Conservation (phyloP, 2,329 filamentous ascomycete genomes). For the Thelonectria rubi region DNA sequence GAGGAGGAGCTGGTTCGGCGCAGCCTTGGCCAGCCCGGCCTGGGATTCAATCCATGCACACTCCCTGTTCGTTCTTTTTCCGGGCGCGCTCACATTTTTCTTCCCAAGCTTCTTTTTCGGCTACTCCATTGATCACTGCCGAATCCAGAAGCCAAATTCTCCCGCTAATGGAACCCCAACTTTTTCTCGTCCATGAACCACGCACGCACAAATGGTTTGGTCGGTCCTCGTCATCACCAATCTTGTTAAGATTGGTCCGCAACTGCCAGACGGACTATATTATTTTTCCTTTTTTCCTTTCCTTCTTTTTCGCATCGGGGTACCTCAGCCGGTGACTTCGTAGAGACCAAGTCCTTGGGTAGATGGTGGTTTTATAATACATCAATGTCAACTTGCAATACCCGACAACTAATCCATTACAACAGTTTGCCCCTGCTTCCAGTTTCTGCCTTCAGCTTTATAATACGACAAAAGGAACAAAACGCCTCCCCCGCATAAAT, state of each 20-base stretch:
- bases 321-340: background rate
- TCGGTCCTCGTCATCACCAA: background rate
- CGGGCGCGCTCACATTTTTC: conserved; percentile 18
- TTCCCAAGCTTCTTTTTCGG: conserved; percentile 27
- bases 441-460: background rate
- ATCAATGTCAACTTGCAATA: conserved; percentile 26
- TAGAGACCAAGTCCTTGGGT: too few relatives aligned
- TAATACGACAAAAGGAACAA: conserved; percentile 23
- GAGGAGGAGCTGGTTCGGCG: conserved; percentile 21
- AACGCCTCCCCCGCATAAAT: conserved; percentile 37
- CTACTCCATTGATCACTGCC: conserved; percentile 22
- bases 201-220: too few relatives aligned
- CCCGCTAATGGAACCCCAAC: background rate
- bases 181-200: too few relatives aligned
- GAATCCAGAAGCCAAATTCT: conserved; percentile 30
- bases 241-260: conserved; percentile 2
- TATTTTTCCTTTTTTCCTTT: background rate
- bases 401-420: conserved; percentile 33
- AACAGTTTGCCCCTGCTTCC: conserved; percentile 25
- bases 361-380: conserved; percentile 27
- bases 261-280: conserved; percentile 22
- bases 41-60: background rate
- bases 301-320: conserved; percentile 14
- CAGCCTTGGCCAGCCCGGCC: conserved; percentile 9
- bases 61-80: conserved; percentile 21